phyloP scores from a whole-genome alignment of 108 stramenopile species.

The Skeletonema potamos region DNA sequence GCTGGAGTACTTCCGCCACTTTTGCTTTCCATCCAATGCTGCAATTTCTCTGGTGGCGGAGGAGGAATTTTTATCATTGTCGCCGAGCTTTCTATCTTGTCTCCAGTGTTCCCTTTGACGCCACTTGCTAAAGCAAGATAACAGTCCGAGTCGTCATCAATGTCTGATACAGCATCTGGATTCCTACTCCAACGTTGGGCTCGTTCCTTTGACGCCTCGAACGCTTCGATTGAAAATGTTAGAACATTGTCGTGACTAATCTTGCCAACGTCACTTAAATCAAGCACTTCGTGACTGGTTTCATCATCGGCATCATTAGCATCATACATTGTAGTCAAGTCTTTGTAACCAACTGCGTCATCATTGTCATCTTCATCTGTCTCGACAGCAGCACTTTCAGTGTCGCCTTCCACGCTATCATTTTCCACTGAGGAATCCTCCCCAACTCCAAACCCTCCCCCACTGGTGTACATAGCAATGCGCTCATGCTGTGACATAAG shows the following conservation, averaged over 20 bases:
- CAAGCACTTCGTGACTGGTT: constrained; percentile 2
- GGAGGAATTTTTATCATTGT: constrained; percentile 52
- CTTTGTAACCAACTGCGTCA: not conserved
- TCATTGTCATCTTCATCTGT: constrained; percentile 7
- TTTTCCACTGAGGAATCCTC: constrained; percentile 42
- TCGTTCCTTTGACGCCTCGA: not conserved
- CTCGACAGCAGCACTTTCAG: not conserved
- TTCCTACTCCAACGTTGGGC: constrained; percentile 22
- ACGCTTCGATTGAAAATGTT: constrained; percentile 4
- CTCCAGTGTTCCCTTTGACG: not conserved
- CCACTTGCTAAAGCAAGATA: not conserved
- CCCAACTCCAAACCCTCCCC: constrained; percentile 29
- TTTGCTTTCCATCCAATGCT: constrained; percentile 59
- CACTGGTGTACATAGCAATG: constrained; percentile 24
- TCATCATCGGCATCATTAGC: not conserved
- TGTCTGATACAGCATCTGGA: constrained; percentile 35
- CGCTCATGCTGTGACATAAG: constrained; percentile 35
- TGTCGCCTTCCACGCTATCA: constrained; percentile 4
- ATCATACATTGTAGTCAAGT: not conserved
- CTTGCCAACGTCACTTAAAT: constrained; percentile 9
- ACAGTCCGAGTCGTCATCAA: constrained; percentile 28
- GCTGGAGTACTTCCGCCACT: not conserved
- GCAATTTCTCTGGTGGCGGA: constrained; percentile 63
- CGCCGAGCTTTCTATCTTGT: not conserved
- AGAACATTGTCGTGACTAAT: constrained; percentile 3